Conservation (phyloP, 148 eudicot genomes). For the Nepenthes mirabilis region DNA sequence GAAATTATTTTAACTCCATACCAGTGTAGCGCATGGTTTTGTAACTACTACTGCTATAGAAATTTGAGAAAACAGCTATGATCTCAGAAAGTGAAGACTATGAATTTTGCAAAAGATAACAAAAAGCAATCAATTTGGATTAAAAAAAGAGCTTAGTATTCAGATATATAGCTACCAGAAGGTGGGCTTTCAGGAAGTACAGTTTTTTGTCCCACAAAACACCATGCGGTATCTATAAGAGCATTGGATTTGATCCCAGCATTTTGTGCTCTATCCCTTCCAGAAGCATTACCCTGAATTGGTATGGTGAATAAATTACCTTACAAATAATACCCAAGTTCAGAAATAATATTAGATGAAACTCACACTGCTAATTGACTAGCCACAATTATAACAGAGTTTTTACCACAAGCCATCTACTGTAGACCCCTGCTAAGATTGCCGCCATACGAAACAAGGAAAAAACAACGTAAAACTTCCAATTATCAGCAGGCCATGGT, state of each 20-base stretch:
- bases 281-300: conserved; percentile 90
- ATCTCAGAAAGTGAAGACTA: too few relatives aligned
- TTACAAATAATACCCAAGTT: not conserved
- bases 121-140: not conserved
- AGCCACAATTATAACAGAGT: not conserved
- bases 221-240: conserved; percentile 61
- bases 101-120: not conserved
- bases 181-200: conserved; percentile 59
- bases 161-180: conserved; percentile 27
- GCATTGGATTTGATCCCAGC: conserved; percentile 58
- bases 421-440: conserved; percentile 78
- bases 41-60: too few relatives aligned
- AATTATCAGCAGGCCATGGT: conserved; percentile 84
- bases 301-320: conserved; percentile 5
- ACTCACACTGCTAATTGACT: not conserved
- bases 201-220: conserved; percentile 42
- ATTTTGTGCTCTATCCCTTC: conserved; percentile 57
- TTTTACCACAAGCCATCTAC: conserved; percentile 78
- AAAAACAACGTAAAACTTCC: conserved; percentile 95
- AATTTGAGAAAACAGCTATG: too few relatives aligned
- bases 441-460: conserved; percentile 92
- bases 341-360: not conserved
- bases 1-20: too few relatives aligned
- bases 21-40: too few relatives aligned
- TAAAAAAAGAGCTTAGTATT: not conserved